Conservation (phyloP, 768 basidiomycete species). For the Trametes cingulata region DNA sequence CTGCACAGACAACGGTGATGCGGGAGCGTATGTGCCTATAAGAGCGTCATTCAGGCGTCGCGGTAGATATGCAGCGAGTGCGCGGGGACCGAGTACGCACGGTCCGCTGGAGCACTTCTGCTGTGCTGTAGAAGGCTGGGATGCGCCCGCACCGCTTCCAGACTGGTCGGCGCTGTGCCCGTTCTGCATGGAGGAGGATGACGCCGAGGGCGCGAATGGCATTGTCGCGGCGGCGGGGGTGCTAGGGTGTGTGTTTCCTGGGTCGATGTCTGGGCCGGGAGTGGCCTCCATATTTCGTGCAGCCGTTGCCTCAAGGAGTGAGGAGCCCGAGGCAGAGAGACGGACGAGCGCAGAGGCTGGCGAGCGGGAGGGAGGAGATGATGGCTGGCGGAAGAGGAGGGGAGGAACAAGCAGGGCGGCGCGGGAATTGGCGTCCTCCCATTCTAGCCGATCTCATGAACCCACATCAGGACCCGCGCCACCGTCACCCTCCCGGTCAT, state of each 20-base stretch:
- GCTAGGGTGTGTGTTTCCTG: constrained; percentile 9
- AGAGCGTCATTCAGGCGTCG: constrained; percentile 12
- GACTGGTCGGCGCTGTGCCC: constrained; percentile 7
- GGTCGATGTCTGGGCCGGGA: constrained; percentile 11
- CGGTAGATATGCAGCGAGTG: constrained; percentile 7
- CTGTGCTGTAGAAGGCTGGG: neutral
- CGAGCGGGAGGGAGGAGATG: neutral
- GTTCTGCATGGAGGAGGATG: constrained; percentile 18
- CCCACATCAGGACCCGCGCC: constrained; percentile 14
- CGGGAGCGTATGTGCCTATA: constrained; percentile 70
- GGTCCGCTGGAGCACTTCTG: constrained; percentile 34
- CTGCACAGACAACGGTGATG: constrained; percentile 80
- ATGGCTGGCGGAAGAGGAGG: constrained; percentile 8
- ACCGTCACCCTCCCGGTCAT: constrained; percentile 8
- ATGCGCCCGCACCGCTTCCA: neutral
- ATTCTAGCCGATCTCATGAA: constrained; percentile 19
- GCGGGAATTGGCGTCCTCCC: constrained; percentile 11
- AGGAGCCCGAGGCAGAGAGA: neutral
- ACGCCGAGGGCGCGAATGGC: constrained; percentile 9
- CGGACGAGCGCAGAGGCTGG: neutral
- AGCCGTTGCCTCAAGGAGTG: neutral
- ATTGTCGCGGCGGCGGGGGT: constrained; percentile 9
- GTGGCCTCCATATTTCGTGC: constrained; percentile 15
- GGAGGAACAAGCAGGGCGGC: constrained; percentile 3
- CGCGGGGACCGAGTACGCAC: constrained; percentile 25